Conservation (phyloP, 2,329 filamentous ascomycete genomes). For the Pseudogymnoascus sp. region DNA sequence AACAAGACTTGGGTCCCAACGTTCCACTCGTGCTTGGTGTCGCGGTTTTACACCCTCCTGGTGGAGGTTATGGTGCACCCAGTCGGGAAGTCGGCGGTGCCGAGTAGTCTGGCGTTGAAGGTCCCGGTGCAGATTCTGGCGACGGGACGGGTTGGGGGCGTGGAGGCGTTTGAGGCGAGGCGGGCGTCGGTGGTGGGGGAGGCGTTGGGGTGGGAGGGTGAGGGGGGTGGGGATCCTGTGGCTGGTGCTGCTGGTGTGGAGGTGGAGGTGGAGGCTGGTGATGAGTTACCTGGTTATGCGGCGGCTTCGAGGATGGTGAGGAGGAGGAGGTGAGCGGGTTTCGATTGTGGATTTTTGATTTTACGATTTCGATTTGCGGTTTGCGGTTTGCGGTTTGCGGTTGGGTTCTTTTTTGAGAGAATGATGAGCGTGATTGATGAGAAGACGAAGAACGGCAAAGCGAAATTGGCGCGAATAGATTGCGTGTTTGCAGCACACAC, state of each 20-base stretch:
- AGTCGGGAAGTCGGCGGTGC: background rate
- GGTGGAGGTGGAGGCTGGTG: background rate
- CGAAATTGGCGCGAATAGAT: background rate
- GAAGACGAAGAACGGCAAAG: too few relatives aligned
- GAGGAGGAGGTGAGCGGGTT: background rate
- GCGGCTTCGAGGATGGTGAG: background rate
- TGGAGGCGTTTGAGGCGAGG: background rate
- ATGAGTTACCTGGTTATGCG: background rate
- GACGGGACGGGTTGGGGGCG: background rate
- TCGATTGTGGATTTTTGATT: background rate
- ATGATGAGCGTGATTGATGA: background rate
- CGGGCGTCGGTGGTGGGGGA: background rate
- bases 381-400: background rate
- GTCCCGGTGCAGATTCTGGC: background rate
- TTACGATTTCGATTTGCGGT: background rate
- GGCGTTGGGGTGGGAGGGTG: background rate
- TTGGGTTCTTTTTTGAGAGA: background rate
- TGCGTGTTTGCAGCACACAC: background rate
- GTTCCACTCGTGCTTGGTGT: constrained; percentile 61
- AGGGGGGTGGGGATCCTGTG: background rate
- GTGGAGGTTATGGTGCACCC: constrained; percentile 48
- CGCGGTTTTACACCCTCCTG: constrained; percentile 54
- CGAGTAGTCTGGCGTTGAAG: background rate
- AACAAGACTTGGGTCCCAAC: constrained; percentile 57
- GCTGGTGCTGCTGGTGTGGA: background rate